phyloP scores from a whole-genome alignment of 2,329 filamentous ascomycete species.

The Gaeumannomyces tritici region DNA sequence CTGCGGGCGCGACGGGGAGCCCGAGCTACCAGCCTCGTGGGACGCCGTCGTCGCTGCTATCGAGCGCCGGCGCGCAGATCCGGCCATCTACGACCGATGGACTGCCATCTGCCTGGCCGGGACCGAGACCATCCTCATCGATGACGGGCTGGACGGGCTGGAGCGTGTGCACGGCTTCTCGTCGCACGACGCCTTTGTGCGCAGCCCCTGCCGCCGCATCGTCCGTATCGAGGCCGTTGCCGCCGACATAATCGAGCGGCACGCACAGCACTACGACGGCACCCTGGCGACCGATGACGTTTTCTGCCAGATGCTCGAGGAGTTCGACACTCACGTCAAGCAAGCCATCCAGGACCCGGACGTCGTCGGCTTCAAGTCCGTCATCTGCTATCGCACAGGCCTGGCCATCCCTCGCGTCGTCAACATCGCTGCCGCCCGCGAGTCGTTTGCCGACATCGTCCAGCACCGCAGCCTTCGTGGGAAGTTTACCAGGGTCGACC shows the following conservation, averaged over 20 bases:
- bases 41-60: slow-evolving; percentile 36
- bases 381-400: slow-evolving; percentile 74
- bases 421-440: slow-evolving; percentile 29
- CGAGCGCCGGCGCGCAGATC: slow-evolving; percentile 25
- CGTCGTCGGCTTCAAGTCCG: slow-evolving; percentile 73
- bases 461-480: slow-evolving; percentile 17
- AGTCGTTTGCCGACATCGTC: slow-evolving; percentile 27
- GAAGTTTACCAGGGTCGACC: slow-evolving; percentile 44
- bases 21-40: slow-evolving; percentile 37
- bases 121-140: slow-evolving; percentile 66
- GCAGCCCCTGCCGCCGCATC: slow-evolving; percentile 58
- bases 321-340: slow-evolving; percentile 43
- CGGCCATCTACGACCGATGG: slow-evolving; percentile 43
- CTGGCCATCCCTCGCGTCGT: slow-evolving; percentile 45
- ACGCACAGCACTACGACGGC: slow-evolving; percentile 21
- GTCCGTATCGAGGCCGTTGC: slow-evolving; percentile 70
- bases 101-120: slow-evolving; percentile 54
- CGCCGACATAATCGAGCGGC: slow-evolving; percentile 45
- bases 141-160: slow-evolving; percentile 57
- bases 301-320: slow-evolving; percentile 33
- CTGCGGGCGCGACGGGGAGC: slow-evolving; percentile 31
- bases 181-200: slow-evolving; percentile 59
- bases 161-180: slow-evolving; percentile 45
- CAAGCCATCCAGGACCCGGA: slow-evolving; percentile 51
- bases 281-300: slow-evolving; percentile 24